Base-by-base conservation (phyloP, 1,284 basidiomycete species). In the Tilletia horrida region DNA sequence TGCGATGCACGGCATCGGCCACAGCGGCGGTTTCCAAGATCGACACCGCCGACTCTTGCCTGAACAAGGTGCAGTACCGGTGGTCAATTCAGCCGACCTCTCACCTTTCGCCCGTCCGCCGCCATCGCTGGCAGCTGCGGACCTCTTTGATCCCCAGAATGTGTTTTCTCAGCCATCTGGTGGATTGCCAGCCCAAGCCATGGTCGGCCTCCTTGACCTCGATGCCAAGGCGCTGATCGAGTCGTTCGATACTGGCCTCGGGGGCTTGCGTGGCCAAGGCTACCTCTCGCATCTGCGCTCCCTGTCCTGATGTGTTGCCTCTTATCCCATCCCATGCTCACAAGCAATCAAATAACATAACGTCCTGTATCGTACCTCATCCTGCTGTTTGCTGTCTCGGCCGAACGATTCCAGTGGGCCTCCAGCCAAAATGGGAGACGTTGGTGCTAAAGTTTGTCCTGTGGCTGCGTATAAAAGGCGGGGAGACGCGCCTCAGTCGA, bases 281-380 rank as follows among this genome's bases (percentile, higher is more conserved):
- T 59, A 31, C 55, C 55, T 11, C 9, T 59, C 55, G 23, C 55
- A 59, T 40, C 55, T 59, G 18, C 55, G 55, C 55, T 59, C 55
- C 29, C 55, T 59, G 55, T 59, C 55, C n/a, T 52, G 27, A 52
- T 40, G 35, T 40, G 11, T 40, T 40, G 6, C 4, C 35, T 40
- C 35, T 11, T 11, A 40, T 6, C 35, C 35, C 35, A 40, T 6
- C 11, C 35, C 35, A 40, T 40, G 35, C 35, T 11, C 35, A 40
- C 11, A 40, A 11, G 35, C 35, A 4, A 40, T 40, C 35, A 11
- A 40, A 40, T 40, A 11, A 40, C 4, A 40, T 40, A 11, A 40
- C n/a, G n/a, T n/a, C n/a, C n/a, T n/a, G n/a, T n/a, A n/a, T n/a
- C n/a, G n/a, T 11, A 40, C 35, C 35, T 6, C 11, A 40, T 11